These are phyloP conservation scores for Populus alba DNA, from an alignment of 345 rosid genomes.

Conservation along the genomic window DNA sequence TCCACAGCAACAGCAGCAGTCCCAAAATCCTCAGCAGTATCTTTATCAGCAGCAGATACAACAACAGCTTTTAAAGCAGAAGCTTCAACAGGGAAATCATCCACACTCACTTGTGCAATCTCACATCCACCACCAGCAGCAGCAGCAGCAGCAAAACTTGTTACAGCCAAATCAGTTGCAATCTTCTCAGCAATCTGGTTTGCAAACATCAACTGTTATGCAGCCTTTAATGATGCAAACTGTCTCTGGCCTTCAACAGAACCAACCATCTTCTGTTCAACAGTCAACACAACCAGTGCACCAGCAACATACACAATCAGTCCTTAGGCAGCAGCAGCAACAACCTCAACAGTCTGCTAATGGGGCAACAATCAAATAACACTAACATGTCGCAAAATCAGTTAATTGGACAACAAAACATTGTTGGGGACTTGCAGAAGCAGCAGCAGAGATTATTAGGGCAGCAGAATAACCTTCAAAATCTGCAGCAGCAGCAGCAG, in stretches of 20 bases:
- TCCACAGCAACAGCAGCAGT: conserved; percentile 67
- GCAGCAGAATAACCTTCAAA: conserved; percentile 75
- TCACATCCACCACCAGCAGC: conserved; percentile 59
- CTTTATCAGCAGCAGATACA: conserved; percentile 63
- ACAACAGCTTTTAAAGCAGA: conserved; percentile 63
- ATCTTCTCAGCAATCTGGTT: no score
- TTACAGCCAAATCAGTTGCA: no score
- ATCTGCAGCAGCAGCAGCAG: conserved; percentile 57
- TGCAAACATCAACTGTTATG: no score
- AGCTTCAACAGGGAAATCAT: conserved; percentile 65
- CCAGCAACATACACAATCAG: no score
- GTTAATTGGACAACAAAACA: conserved; percentile 60
- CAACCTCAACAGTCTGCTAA: conserved; percentile 56
- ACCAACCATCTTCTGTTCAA: no score
- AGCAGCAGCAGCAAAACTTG: conserved; percentile 29
- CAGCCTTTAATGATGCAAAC: no score
- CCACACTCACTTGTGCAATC: conserved; percentile 57
- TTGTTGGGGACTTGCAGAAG: conserved; percentile 77
- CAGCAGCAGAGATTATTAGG: conserved; percentile 56
- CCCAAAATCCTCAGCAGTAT: conserved; percentile 53
- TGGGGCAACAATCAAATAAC: conserved; percentile 60
- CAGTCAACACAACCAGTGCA: no score
- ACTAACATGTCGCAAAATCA: conserved; percentile 65
- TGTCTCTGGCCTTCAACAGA: background rate
- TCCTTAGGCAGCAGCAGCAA: conserved; percentile 41